Percentiles rank a stretch among this genome's conserved stretches.
Evolutionary conservation across 2,329 filamentous ascomycete species (phyloP).

Genomic region (Aspergillus fumigatus): DNA sequence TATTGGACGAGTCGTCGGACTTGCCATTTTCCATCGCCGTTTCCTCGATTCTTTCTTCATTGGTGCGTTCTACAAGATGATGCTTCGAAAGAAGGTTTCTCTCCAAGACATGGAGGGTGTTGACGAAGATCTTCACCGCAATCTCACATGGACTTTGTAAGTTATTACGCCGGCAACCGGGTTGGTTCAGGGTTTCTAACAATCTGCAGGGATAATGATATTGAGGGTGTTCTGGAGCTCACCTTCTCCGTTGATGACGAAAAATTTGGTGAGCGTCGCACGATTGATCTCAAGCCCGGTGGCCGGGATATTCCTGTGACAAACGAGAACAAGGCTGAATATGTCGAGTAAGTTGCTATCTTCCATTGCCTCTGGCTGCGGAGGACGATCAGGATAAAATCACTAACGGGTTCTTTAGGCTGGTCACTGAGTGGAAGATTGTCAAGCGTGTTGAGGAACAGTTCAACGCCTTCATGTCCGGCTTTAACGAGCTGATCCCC

Average conservation of each 20-base stretch:
- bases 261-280: slow-evolving; percentile 88
- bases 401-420: slow-evolving; percentile 37
- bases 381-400: neutral
- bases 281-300: slow-evolving; percentile 86
- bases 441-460: slow-evolving; percentile 98
- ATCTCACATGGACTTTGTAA: slow-evolving; percentile 87
- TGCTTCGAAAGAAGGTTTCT: slow-evolving; percentile 85
- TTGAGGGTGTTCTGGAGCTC: slow-evolving; percentile 88
- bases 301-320: slow-evolving; percentile 93
- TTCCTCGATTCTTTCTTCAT: slow-evolving; percentile 99
- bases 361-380: neutral
- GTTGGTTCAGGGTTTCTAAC: slow-evolving; percentile 15
- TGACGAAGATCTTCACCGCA: slow-evolving; percentile 95
- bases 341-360: slow-evolving; percentile 69
- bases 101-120: slow-evolving; percentile 98
- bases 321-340: slow-evolving; percentile 98
- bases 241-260: slow-evolving; percentile 98
- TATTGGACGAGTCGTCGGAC: slow-evolving; percentile 91
- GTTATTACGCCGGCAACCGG: slow-evolving; percentile 20
- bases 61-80: slow-evolving; percentile 99
- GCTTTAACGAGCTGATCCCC: slow-evolving; percentile 96
- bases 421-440: slow-evolving; percentile 99
- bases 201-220: slow-evolving; percentile 72
- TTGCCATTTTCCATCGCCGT: slow-evolving; percentile 95
- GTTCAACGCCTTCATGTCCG: slow-evolving; percentile 95